Evolutionary conservation across 2,329 filamentous ascomycete genomes (phyloP), one percentile per base, ranked within the genome.

Genomic region (Alternaria gansuensis): DNA sequence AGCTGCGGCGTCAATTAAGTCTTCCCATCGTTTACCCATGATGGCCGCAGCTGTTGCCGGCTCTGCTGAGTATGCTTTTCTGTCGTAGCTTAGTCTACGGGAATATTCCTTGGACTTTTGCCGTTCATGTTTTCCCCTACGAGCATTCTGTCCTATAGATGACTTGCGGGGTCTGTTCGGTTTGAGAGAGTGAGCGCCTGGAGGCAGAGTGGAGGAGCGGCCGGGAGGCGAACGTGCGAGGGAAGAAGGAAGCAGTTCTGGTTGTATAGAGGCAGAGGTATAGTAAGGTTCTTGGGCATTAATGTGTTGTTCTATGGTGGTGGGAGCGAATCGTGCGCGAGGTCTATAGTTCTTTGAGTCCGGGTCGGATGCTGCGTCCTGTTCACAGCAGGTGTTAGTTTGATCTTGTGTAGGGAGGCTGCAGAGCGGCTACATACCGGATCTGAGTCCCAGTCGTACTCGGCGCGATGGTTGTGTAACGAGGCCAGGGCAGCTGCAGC

Each of bases 1-100:
- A 31, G 94, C 93, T 54, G 91, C 94, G 51, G 94, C 94, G 78
- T 97, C 93, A 65, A 98, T 96, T 60, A 98, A 84, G 77, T 98
- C 94, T 78, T 97, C 92, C 95, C 94, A 98, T 71, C 94, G 86
- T 80, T 95, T 96, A 65, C 92, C 93, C 79, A 91, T 87, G 48
- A 85, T 82, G 69, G 84, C 86, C 17, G 85, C 90, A 59, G 90
- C 89, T 21, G 87, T 88, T 56, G 89, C 86, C 24, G 93, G 93
- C 78, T 97, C 94, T 40, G 91, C 91, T 14, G 92, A 96, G 66
- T 91, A 86, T 55, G 92, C 91, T 79, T 97, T 96, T 63, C 91
- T 86, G 69, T 89, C 88, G 57, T 89, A 85, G 72, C 90, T 89
- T 64, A 92, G 82, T 62, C 90, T 85, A 80, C 90, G 89, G 54